Conservation (phyloP, 805 yeast genomes). For the Saccharomycopsis schoenii region DNA sequence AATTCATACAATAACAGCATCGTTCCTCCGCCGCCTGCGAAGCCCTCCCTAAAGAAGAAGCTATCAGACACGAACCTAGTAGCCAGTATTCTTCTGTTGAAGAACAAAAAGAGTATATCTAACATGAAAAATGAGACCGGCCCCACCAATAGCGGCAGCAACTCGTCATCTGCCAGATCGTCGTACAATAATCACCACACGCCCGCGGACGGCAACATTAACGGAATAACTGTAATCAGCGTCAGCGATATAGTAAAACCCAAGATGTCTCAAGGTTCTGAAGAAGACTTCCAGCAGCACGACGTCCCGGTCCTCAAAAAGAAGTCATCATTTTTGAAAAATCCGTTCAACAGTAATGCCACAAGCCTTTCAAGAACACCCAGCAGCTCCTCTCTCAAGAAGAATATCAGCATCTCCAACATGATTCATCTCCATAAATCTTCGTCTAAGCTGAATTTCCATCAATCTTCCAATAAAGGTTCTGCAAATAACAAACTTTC, state of each 20-base stretch:
- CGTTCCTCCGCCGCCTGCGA: background rate
- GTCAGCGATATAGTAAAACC: background rate
- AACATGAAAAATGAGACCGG: background rate
- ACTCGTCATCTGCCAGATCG: background rate
- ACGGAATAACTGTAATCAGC: background rate
- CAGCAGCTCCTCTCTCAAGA: background rate
- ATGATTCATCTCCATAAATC: background rate
- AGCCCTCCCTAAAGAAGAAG: background rate
- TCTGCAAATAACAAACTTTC: background rate
- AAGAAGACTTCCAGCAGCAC: background rate
- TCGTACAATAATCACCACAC: background rate
- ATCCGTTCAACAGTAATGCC: background rate
- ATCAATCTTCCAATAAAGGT: background rate
- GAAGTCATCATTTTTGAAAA: background rate
- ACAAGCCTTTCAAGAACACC: background rate
- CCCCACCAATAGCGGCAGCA: background rate
- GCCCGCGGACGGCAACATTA: background rate
- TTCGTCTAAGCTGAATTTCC: background rate
- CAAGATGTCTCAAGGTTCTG: background rate
- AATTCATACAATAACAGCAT: background rate
- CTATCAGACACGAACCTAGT: background rate
- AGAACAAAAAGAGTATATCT: background rate
- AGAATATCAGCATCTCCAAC: background rate
- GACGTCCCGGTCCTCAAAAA: background rate
- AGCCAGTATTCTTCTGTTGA: background rate